Conservation (phyloP, 108 stramenopile genomes). For the Cyclotella cryptica region DNA sequence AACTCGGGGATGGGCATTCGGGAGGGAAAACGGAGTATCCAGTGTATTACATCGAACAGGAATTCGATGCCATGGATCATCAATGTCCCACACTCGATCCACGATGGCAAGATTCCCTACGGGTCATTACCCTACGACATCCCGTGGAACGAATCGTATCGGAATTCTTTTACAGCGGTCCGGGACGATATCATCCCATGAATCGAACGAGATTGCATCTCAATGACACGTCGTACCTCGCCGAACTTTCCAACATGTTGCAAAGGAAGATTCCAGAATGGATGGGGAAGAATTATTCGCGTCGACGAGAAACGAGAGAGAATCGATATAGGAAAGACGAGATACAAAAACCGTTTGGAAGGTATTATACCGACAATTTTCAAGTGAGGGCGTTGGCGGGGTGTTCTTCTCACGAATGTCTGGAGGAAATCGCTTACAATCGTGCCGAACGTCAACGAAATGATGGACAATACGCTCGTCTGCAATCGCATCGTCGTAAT, state of each 20-base stretch:
- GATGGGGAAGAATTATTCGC: conserved; percentile 9
- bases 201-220: conserved; percentile 13
- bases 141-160: conserved; percentile 40
- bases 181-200: neutral
- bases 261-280: conserved; percentile 13
- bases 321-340: neutral
- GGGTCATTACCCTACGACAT: conserved; percentile 30
- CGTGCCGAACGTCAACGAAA: neutral
- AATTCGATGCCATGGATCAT: conserved; percentile 36
- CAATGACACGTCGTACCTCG: conserved; percentile 29
- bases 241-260: conserved; percentile 6
- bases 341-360: conserved; percentile 15
- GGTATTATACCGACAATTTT: conserved; percentile 38
- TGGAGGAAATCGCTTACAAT: neutral
- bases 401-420: conserved; percentile 27
- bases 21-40: neutral
- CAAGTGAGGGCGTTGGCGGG: conserved; percentile 41
- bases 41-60: conserved; percentile 36
- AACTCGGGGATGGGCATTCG: no score
- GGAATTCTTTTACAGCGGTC: conserved; percentile 38
- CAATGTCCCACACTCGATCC: conserved; percentile 28
- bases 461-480: neutral
- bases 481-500: neutral
- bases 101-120: conserved; percentile 31
- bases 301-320: neutral